These are phyloP conservation scores for Kodamaea kaohsiungensis DNA, from an alignment of 805 yeast genomes.

Conservation along the genomic window DNA sequence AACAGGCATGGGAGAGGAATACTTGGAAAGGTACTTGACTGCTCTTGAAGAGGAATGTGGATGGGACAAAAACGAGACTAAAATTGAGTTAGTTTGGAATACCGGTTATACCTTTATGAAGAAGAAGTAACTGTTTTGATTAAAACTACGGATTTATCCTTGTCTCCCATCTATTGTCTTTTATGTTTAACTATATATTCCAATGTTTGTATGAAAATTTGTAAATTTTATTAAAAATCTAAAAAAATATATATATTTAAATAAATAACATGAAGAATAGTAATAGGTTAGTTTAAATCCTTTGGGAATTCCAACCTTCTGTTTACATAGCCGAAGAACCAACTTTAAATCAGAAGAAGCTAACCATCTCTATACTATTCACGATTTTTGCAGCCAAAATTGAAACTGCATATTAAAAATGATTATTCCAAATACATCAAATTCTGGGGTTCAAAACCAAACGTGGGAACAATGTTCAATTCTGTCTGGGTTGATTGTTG, in stretches of 20 bases:
- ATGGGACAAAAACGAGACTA: slow-evolving; percentile 44
- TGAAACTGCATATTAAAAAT: background rate
- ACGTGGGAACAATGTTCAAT: background rate
- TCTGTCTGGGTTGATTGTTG: too few species aligned
- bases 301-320: too few species aligned
- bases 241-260: too few species aligned
- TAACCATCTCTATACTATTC: background rate
- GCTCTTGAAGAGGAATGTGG: slow-evolving; percentile 43
- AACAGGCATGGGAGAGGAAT: slow-evolving; percentile 33
- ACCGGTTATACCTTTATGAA: slow-evolving; percentile 53
- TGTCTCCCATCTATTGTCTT: background rate
- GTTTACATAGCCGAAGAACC: too few species aligned
- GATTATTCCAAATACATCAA: too few species aligned
- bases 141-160: background rate
- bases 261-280: background rate
- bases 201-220: background rate
- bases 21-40: slow-evolving; percentile 32
- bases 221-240: background rate
- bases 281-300: too few species aligned
- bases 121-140: slow-evolving; percentile 19
- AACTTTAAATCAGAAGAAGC: too few species aligned
- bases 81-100: slow-evolving; percentile 47
- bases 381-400: background rate
- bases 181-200: too few species aligned
- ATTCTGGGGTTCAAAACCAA: background rate